Conservation (phyloP, 768 basidiomycete species). For the Cyclocybe aegerita region DNA sequence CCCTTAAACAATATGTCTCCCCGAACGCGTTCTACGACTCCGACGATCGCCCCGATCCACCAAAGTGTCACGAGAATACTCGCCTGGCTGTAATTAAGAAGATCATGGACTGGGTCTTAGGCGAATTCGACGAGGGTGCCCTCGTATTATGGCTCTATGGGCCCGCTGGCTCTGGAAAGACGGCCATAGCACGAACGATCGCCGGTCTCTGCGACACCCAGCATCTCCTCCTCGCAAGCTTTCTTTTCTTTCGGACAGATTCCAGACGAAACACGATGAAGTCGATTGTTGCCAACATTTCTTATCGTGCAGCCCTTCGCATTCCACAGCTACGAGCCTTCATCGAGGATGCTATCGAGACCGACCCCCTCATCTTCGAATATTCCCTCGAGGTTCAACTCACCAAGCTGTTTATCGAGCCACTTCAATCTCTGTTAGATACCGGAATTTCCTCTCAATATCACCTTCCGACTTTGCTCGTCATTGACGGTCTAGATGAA, state of each 20-base stretch:
- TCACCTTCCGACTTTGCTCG: not conserved
- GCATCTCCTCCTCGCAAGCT: constrained; percentile 2
- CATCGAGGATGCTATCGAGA: not conserved
- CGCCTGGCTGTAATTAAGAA: not conserved
- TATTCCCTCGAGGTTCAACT: not conserved
- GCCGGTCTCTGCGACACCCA: constrained; percentile 1
- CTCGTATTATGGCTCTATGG: constrained; percentile 9
- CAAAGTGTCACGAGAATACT: constrained; percentile 7
- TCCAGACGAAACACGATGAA: not conserved
- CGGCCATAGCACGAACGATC: constrained; percentile 11
- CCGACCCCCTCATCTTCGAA: constrained; percentile 4
- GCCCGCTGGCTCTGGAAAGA: constrained; percentile 14
- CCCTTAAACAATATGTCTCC: not conserved
- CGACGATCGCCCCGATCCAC: constrained; percentile 4
- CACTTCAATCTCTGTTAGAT: not conserved
- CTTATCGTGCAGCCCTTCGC: not conserved
- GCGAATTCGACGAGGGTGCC: not conserved
- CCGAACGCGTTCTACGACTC: constrained; percentile 9
- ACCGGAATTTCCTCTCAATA: not conserved
- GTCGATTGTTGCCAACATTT: constrained; percentile 1
- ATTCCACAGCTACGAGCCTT: not conserved
- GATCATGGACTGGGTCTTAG: not conserved
- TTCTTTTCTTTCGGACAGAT: constrained; percentile 7
- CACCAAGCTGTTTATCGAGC: not conserved
- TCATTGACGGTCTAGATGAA: constrained; percentile 15